These are phyloP conservation scores for Geranium incanum DNA, from an alignment of 441 rosid species.

Conservation along the genomic window DNA sequence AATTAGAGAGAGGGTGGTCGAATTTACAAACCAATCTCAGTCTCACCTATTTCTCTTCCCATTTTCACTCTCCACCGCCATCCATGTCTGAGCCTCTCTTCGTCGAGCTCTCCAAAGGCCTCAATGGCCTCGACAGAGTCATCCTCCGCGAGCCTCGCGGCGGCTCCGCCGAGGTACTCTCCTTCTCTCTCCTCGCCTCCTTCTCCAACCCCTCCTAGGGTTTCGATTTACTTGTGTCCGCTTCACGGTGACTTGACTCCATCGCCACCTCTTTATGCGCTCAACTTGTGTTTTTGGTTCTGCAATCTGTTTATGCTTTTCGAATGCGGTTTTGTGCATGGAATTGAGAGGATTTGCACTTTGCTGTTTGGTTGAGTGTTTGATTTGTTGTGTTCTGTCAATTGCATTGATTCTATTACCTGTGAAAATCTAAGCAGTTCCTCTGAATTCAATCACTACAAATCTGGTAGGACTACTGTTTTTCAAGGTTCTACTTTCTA, in stretches of 20 bases:
- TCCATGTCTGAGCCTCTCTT: not conserved
- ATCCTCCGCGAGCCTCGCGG: constrained; percentile 45
- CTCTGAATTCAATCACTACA: not conserved
- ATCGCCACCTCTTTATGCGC: not conserved
- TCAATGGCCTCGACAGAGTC: constrained; percentile 58
- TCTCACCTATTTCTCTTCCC: not conserved
- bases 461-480: too few relatives aligned
- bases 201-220: not conserved
- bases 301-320: not conserved
- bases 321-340: not conserved
- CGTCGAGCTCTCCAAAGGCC: constrained; percentile 43
- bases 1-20: not conserved
- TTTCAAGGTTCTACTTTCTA: not conserved
- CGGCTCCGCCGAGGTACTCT: constrained; percentile 46
- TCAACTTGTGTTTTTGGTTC: not conserved
- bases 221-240: not conserved
- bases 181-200: not conserved
- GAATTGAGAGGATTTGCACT: not conserved
- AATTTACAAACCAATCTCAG: not conserved
- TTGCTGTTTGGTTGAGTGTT: not conserved
- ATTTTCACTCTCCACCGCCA: not conserved
- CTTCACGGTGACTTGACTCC: too few relatives aligned
- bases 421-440: not conserved
- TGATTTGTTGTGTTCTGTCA: not conserved
- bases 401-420: not conserved